Percentiles rank a stretch among this genome's conserved stretches.
Evolutionary conservation across 257 asterid genomes (phyloP).

Genomic region (Leonotis leonurus): DNA sequence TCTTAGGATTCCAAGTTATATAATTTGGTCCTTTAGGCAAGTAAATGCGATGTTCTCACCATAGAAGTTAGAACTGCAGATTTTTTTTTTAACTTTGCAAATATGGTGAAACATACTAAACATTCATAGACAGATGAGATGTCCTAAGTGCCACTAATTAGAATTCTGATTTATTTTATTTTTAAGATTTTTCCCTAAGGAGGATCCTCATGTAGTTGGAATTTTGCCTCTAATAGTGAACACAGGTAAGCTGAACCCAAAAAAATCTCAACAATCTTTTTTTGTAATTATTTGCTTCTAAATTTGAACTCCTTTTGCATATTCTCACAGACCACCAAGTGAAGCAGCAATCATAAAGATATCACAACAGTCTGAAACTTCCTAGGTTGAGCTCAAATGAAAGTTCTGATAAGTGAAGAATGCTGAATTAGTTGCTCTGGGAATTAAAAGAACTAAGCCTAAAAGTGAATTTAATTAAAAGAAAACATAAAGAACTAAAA

Average conservation of each 20-base stretch:
- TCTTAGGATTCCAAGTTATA: background rate
- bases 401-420: background rate
- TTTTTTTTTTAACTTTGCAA: too few species aligned
- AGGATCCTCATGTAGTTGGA: background rate
- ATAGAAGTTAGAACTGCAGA: too few species aligned
- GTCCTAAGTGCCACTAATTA: background rate
- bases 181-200: background rate
- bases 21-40: too few species aligned
- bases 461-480: background rate
- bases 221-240: background rate
- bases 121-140: background rate
- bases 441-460: background rate
- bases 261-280: too few species aligned
- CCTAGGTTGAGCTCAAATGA: background rate
- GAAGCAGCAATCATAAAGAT: background rate
- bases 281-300: too few species aligned
- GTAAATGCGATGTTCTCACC: too few species aligned
- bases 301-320: background rate
- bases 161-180: background rate
- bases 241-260: too few species aligned
- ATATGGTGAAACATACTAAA: too few species aligned
- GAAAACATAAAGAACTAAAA: too few species aligned
- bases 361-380: background rate
- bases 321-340: background rate
- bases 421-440: background rate